phyloP scores from a whole-genome alignment of 192 early-diverging fungal genomes.

The Podila minutissima region DNA sequence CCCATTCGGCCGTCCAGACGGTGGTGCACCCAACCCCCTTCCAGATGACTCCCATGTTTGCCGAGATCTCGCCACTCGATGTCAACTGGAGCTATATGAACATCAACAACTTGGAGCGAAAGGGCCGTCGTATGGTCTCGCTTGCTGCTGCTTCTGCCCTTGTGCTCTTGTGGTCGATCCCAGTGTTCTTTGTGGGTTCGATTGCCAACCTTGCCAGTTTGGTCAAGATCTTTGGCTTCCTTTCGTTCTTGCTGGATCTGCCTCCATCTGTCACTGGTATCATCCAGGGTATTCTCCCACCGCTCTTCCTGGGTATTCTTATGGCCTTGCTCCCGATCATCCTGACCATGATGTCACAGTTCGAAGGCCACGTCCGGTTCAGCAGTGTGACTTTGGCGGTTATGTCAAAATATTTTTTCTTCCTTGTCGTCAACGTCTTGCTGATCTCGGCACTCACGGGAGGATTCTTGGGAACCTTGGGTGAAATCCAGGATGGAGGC shows the following conservation, averaged over 20 bases:
- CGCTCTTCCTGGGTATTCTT: slow-evolving; percentile 75
- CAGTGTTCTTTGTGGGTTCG: slow-evolving; percentile 52
- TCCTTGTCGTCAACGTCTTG: slow-evolving; percentile 85
- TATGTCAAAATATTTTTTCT: slow-evolving; percentile 76
- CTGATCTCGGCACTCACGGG: slow-evolving; percentile 78
- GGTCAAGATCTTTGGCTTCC: slow-evolving; percentile 18
- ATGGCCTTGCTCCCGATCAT: slow-evolving; percentile 75
- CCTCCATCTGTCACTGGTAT: slow-evolving; percentile 52
- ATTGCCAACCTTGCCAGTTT: slow-evolving; percentile 28
- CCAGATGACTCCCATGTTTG: slow-evolving; percentile 80
- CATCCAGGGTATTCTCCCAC: slow-evolving; percentile 79
- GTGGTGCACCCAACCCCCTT: slow-evolving; percentile 45
- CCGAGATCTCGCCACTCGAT: slow-evolving; percentile 76
- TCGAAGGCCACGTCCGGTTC: slow-evolving; percentile 31
- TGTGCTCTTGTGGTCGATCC: slow-evolving; percentile 76
- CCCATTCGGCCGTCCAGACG: slow-evolving; percentile 54
- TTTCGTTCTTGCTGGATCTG: slow-evolving; percentile 43
- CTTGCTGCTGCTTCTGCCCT: slow-evolving; percentile 62
- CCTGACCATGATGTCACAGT: slow-evolving; percentile 60
- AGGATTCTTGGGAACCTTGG: slow-evolving; percentile 58
- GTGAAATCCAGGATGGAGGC: neutral
- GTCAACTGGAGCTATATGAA: slow-evolving; percentile 85
- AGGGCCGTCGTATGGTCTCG: slow-evolving; percentile 67
- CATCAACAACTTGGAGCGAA: slow-evolving; percentile 58
- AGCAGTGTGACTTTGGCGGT: slow-evolving; percentile 20